Evolutionary conservation across 306 rosid genomes (phyloP), one percentile per base, ranked within the genome.

Genomic region (Rosa chinensis): DNA sequence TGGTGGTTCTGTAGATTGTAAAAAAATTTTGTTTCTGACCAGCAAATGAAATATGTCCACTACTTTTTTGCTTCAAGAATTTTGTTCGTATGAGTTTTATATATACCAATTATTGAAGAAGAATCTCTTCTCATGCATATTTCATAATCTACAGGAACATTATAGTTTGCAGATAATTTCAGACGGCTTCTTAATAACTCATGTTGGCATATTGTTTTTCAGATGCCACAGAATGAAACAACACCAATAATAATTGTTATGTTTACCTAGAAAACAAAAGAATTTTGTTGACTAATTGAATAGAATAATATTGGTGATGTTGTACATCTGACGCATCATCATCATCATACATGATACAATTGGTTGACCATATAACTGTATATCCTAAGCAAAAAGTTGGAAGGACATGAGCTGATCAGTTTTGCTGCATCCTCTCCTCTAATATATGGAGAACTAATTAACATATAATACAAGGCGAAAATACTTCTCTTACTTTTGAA

Each of bases 381-480:
- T 17, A 45, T 63, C 21, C 79, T 76, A 47, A 47, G 72, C 47
- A 49, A 76, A 76, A 76, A 62, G 20, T 63, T 63, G 61, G 72
- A 75, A 61, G 45, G 70, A 55, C 37, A 40, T 39, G 28, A 40
- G 72, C 76, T 17, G 23, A 5, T 50, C 63, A 35, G 63, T 52
- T 17, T 77, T 35, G 21, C 73, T 76, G 74, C 82, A 56, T 56
- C 44, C 70, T 64, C 35, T 64, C 44, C 67, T 53, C 39, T 72
- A 1, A 70, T 63, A 62, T 61, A 28, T 62, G 68, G 23, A 64
- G 70, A 73, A 74, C 66, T 12, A 53, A 78, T 72, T 45, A 82
- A 72, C 67, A 77, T 74, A 48, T 76, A 8, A 83, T 78, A 91
- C 93, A 89, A 76, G 66, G 73, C 72, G 81, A 84, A 82, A 66